phyloP scores from a whole-genome alignment of 345 rosid genomes.

The Laguncularia racemosa region DNA sequence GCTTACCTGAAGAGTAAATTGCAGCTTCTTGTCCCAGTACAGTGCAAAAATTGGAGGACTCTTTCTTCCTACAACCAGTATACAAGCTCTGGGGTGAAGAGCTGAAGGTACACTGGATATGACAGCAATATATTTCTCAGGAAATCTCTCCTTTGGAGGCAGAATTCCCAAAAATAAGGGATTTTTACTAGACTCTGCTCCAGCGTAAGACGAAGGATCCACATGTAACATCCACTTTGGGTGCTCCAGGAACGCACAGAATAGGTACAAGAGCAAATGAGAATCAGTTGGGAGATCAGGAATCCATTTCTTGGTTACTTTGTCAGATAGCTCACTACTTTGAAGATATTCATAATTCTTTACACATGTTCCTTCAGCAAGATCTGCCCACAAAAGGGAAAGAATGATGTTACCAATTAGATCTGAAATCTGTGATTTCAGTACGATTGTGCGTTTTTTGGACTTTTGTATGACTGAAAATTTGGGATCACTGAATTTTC shows the following conservation, averaged over 20 bases:
- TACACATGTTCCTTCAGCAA: slow-evolving; percentile 92
- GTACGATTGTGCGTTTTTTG: neutral
- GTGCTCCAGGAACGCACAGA: slow-evolving; percentile 90
- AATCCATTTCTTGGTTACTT: slow-evolving; percentile 67
- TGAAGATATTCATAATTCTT: slow-evolving; percentile 79
- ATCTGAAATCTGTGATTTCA: neutral
- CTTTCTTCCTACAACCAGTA: slow-evolving; percentile 68
- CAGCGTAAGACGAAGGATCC: slow-evolving; percentile 77
- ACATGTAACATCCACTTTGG: slow-evolving; percentile 98
- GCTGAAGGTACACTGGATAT: slow-evolving; percentile 56
- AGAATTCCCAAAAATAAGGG: slow-evolving; percentile 75
- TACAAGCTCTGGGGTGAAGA: slow-evolving; percentile 85
- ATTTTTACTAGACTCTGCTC: slow-evolving; percentile 79
- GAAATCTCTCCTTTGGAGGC: slow-evolving; percentile 89
- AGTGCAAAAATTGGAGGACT: slow-evolving; percentile 65
- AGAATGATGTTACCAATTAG: neutral
- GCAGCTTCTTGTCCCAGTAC: slow-evolving; percentile 88
- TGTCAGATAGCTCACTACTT: slow-evolving; percentile 56
- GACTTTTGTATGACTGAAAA: slow-evolving; percentile 6
- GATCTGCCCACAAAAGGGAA: slow-evolving; percentile 36
- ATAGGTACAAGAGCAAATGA: slow-evolving; percentile 75
- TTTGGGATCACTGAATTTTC: slow-evolving; percentile 3
- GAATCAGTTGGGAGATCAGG: slow-evolving; percentile 87
- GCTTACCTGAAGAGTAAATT: slow-evolving; percentile 76
- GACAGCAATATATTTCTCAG: slow-evolving; percentile 80